A percentile compares a stretch with the other conserved stretches of the same genome.
Conservation (phyloP, 2,329 filamentous ascomycete species). For the Zymoseptoria passerinii region DNA sequence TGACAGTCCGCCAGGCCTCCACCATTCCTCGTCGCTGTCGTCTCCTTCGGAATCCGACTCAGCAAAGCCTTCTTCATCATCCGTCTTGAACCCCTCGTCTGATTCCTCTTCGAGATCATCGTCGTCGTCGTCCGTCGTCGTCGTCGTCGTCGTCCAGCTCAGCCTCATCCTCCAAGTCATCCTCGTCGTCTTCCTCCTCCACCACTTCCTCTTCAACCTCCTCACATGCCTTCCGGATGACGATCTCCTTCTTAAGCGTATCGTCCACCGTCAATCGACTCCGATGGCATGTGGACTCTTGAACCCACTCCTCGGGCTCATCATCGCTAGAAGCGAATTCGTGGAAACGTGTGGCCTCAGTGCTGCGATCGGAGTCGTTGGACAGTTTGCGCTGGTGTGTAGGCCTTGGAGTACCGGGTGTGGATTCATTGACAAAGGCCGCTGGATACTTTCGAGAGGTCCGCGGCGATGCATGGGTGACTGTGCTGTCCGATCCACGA, state of each 20-base stretch:
- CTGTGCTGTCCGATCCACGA: conserved; percentile 44
- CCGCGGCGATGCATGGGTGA: conserved; percentile 41
- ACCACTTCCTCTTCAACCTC: conserved; percentile 87
- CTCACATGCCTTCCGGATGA: conserved; percentile 73
- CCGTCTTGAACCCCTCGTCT: conserved; percentile 69
- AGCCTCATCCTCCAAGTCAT: conserved; percentile 34
- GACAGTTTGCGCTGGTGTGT: conserved; percentile 24
- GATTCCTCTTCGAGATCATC: conserved; percentile 51
- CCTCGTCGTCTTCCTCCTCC: conserved; percentile 49
- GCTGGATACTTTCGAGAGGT: conserved; percentile 33
- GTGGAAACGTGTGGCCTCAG: conserved; percentile 62
- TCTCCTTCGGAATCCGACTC: conserved; percentile 62
- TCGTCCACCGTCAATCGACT: conserved; percentile 80
- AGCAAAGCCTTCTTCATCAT: conserved; percentile 65
- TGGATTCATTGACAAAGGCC: conserved; percentile 10
- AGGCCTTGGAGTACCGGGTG: conserved; percentile 23
- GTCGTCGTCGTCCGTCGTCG: conserved; percentile 46
- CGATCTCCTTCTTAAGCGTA: conserved; percentile 81
- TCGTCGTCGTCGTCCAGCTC: conserved; percentile 43
- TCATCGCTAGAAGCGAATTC: conserved; percentile 81
- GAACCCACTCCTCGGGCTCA: conserved; percentile 87
- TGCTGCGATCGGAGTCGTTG: conserved; percentile 34
- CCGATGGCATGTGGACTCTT: conserved; percentile 55
- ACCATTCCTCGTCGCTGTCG: conserved; percentile 59
- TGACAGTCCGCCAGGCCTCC: conserved; percentile 50